Base-by-base conservation (phyloP, 495 filamentous ascomycete genomes). In the Tetracladium marchalianum region DNA sequence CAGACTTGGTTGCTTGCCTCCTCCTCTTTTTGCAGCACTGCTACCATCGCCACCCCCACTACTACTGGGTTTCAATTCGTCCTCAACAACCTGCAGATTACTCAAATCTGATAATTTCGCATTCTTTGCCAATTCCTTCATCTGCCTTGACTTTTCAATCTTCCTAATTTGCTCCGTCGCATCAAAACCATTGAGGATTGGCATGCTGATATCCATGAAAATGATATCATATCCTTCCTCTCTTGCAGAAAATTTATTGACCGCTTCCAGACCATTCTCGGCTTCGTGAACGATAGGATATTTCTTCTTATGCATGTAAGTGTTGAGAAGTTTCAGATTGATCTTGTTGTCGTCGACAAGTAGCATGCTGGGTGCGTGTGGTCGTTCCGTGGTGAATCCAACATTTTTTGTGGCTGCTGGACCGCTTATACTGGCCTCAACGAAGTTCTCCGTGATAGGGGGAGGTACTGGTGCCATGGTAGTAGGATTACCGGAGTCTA, bases 321-420 rank as follows among this genome's bases (percentile, higher is more conserved):
- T 78, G 35, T 74, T 62, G 37, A 86, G 71, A 1, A 86, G 62
- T 6, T 73, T 75, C 18, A 86, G 70, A 51, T 88, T 88, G 54
- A 88, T 85, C 1, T 67, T 64, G 55, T 88, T 88, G 55, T 88
- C 84, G 46, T 88, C 84, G 0, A 87, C 82, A 0, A 86, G 70
- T 1, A 87, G 71, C 4, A 85, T 62, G 18, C 49, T 43, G 18
- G 56, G 56, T 2, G 24, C 39, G n/a, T 12, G 39, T 31, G 11
- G 39, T 27, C 22, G 3, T 27, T 27, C 22, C 7, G 35, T 6
- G 6, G 35, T 38, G 13, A 8, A 8, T 3, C 35, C 7, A 3
- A 27, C 7, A 27, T 27, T 27, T 27, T 27, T 27, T 3, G 7
- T 27, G 3, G 22, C 22, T 27, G 22, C 22, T 27, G 22, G 22